Evolutionary conservation across 2,329 filamentous ascomycete genomes (phyloP).

Genomic region (Apiospora malaysiana): DNA sequence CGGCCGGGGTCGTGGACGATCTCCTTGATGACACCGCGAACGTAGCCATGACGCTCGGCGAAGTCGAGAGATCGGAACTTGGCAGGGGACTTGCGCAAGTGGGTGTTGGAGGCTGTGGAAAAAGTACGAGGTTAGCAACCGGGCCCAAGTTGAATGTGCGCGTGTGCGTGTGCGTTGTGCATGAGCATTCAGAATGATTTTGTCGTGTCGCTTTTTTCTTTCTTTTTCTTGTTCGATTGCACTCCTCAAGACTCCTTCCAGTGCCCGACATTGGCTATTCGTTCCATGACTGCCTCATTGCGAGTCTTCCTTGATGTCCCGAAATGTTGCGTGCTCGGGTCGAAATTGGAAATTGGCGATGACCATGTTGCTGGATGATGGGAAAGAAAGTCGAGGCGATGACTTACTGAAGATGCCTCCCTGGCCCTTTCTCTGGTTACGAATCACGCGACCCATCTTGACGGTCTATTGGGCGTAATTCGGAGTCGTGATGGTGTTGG

Average conservation of each 20-base stretch:
- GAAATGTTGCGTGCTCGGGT: conserved; percentile 10
- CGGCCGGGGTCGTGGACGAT: conserved; percentile 99
- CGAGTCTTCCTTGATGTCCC: background rate
- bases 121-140: conserved; percentile 13
- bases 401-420: conserved; percentile 44
- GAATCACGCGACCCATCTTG: conserved; percentile 46
- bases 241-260: background rate
- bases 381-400: conserved; percentile 22
- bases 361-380: conserved; percentile 17
- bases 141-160: conserved; percentile 5
- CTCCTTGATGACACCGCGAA: conserved; percentile 96
- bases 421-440: conserved; percentile 41
- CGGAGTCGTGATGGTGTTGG: conserved; percentile 17
- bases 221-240: background rate
- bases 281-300: background rate
- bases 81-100: conserved; percentile 92
- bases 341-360: conserved; percentile 20
- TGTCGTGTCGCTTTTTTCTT: background rate
- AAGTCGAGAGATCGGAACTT: conserved; percentile 98
- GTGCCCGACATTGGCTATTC: background rate
- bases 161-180: background rate
- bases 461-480: conserved; percentile 29
- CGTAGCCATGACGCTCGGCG: conserved; percentile 96
- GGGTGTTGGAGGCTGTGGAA: conserved; percentile 74
- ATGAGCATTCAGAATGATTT: background rate